Conservation (phyloP, 2,329 filamentous ascomycete genomes). For the Albophoma yamanashiensis region DNA sequence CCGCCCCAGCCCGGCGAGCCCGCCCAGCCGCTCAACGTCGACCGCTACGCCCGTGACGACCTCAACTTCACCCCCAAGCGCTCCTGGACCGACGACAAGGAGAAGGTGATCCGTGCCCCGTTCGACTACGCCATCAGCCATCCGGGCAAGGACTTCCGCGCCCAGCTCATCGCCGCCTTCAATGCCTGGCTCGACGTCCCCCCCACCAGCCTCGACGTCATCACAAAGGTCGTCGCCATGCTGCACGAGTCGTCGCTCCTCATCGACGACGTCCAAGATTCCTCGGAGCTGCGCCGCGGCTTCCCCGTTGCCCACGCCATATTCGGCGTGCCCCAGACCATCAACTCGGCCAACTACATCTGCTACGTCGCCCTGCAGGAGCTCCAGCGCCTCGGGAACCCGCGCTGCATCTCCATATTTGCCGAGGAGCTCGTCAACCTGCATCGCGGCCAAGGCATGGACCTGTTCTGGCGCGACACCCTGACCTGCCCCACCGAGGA, state of each 20-base stretch:
- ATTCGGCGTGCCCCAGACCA: constrained; percentile 78
- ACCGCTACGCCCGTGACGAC: constrained; percentile 43
- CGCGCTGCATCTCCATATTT: constrained; percentile 57
- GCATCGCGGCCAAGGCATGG: constrained; percentile 82
- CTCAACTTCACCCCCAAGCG: constrained; percentile 38
- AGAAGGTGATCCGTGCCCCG: constrained; percentile 65
- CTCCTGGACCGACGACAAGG: constrained; percentile 64
- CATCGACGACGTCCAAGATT: constrained; percentile 83
- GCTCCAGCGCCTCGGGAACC: constrained; percentile 59
- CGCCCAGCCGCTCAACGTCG: constrained; percentile 33
- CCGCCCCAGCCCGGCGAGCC: constrained; percentile 12
- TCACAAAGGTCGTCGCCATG: constrained; percentile 74
- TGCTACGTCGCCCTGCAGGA: constrained; percentile 75
- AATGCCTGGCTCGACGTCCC: constrained; percentile 73
- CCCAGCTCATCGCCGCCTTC: constrained; percentile 70
- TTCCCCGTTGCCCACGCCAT: constrained; percentile 76
- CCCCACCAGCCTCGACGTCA: constrained; percentile 55
- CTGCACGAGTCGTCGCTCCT: constrained; percentile 76
- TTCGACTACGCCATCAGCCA: constrained; percentile 72
- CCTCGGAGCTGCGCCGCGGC: constrained; percentile 63
- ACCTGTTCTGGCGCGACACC: constrained; percentile 81
- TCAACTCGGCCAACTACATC: constrained; percentile 84
- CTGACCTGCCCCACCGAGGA: constrained; percentile 76
- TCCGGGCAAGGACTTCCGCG: constrained; percentile 76
- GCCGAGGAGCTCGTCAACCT: constrained; percentile 77